These are phyloP conservation scores for Naegleria fowleri DNA, from an alignment of 208 protist genomes.

Conservation along the genomic window DNA sequence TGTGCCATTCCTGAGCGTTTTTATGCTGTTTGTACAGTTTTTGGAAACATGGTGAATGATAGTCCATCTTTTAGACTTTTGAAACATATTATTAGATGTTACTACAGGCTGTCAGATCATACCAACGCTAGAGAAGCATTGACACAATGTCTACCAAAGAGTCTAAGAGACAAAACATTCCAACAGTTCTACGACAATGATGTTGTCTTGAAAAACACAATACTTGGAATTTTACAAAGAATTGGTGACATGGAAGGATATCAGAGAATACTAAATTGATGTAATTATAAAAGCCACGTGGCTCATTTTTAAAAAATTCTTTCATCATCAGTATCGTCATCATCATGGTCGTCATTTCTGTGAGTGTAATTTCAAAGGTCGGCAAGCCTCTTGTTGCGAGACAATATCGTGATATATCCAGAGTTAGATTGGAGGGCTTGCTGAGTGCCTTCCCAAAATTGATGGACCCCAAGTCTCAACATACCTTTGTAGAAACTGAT, in stretches of 20 bases:
- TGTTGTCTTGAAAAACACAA: background rate
- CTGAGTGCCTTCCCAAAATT: conserved; percentile 94
- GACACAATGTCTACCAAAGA: conserved; percentile 58
- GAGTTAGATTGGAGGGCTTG: conserved; percentile 89
- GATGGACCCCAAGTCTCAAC: conserved; percentile 74
- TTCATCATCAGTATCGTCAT: background rate
- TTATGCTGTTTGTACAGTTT: conserved; percentile 84
- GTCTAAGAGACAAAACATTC: conserved; percentile 15
- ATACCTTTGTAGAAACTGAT: conserved; percentile 95
- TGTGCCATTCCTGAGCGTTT: conserved; percentile 91
- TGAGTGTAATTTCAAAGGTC: conserved; percentile 49
- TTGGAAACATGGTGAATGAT: conserved; percentile 85
- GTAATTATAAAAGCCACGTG: too few relatives aligned
- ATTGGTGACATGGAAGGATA: background rate
- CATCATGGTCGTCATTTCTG: conserved; percentile 37
- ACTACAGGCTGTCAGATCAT: conserved; percentile 92
- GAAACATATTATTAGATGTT: conserved; percentile 97
- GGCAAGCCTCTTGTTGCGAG: conserved; percentile 80
- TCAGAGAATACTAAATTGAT: background rate
- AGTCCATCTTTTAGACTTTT: conserved; percentile 85
- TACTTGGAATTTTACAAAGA: background rate
- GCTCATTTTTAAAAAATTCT: too few relatives aligned
- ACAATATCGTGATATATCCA: conserved; percentile 90
- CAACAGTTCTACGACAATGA: background rate
- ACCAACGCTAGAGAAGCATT: conserved; percentile 65